Evolutionary conservation across 768 basidiomycete species (phyloP), one percentile per base, ranked within the genome.

Genomic region (Amanita subjunquillea): DNA sequence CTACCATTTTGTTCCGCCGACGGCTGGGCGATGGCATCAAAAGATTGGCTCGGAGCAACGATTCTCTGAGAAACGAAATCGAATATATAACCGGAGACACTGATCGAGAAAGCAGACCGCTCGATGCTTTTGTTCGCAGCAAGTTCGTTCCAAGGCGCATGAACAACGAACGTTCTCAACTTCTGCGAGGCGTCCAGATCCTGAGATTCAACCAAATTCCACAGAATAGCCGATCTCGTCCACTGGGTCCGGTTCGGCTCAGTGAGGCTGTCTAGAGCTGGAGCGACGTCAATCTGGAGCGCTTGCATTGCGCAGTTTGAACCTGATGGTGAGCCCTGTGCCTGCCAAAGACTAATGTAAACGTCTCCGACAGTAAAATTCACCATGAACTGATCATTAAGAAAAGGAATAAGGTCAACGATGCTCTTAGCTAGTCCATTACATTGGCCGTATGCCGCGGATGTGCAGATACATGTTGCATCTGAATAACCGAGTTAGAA

Each of bases 381-480:
- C 22, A 67, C 65, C 37, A 60, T 60, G 56, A 84, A 80, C 25
- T 68, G 55, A 20, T 59, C 58, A 60, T 83, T 83, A 48, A 80
- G 58, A 3, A 62, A 61, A 9, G 81, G 78, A 7, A 78, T 61
- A 13, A 83, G 67, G 48, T 71, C 63, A 22, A 79, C 57, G 39
- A 86, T 61, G 51, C 67, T 73, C 60, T 77, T 72, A 0, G 83
- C 82, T 8, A 86, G 62, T 23, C 70, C 71, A 43, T 76, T 71
- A 56, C 81, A 82, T 54, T 65, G 69, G n/a, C 66, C 65, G 3
- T 64, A 44, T 17, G 57, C 51, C n/a, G 66, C 63, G 2, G 77
- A 73, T 10, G 77, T 76, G 57, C 83, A 85, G 36, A 78, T 69
- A 59, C 83, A 86, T 0, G 80, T 79, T 1, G 80, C 72, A 67